A percentile compares a stretch with the other conserved stretches of the same genome.
Conservation (phyloP, 192 early-diverging fungal species). For the Thoreauomyces humboldtii region DNA sequence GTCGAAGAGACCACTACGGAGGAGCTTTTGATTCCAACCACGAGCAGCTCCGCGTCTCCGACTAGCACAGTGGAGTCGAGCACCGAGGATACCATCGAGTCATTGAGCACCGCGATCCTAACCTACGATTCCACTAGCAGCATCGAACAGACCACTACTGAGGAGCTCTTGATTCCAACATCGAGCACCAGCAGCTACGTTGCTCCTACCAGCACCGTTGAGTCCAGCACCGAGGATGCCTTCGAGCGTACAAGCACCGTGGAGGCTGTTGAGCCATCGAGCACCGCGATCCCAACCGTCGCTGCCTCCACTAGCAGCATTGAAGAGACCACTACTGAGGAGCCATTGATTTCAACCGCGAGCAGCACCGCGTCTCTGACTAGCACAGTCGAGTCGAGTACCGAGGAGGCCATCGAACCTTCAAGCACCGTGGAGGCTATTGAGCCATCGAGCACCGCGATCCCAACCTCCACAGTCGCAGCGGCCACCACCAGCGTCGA, state of each 20-base stretch:
- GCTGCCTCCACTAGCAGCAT: background rate
- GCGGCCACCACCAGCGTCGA: background rate
- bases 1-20: background rate
- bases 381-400: background rate
- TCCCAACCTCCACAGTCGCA: conserved; percentile 1
- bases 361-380: background rate
- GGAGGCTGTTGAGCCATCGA: background rate
- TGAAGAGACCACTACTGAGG: background rate
- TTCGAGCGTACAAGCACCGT: too few species aligned
- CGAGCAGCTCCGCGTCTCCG: background rate
- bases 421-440: background rate
- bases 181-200: too few species aligned
- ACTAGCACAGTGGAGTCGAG: background rate
- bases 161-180: background rate
- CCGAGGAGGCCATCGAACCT: background rate
- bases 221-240: background rate
- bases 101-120: background rate
- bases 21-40: background rate
- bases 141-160: background rate
- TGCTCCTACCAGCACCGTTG: too few species aligned
- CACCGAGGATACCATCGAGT: background rate
- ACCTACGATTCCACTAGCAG: too few species aligned
- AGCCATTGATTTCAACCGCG: background rate
- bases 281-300: background rate
- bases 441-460: background rate